Evolutionary conservation across 805 yeast species (phyloP), one percentile per base, ranked within the genome.

Genomic region (Schwanniomyces pseudopolymorphus): DNA sequence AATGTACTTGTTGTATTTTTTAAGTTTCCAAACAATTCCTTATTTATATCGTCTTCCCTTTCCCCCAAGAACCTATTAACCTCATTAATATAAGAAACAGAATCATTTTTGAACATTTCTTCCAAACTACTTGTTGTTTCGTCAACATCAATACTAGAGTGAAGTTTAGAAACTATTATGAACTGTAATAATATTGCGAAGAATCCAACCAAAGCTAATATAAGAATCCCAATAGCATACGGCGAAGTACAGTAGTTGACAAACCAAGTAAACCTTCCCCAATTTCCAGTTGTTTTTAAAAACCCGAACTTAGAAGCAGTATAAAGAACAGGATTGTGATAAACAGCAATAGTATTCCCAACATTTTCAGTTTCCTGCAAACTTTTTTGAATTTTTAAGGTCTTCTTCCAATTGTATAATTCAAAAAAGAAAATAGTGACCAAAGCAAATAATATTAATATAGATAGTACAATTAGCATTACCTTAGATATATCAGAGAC

Each of bases 1-100:
- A 89, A 64, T 0, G 84, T 60, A 0, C 61, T 55, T 0, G 94
- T 79, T 0, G 89, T 75, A 1, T 72, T 69, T 43, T 75, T 72
- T 0, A 88, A 74, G 80, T 87, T 79, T 0, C 87, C 87, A 50
- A 91, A 80, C 13, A 89, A 51, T 31, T 83, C 78, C 3, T 74
- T 66, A 62, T 94, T 94, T 26, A 90, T 64, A 3, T 60, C 60
- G 1, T 52, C 51, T 57, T 87, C 83, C 35, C 83, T 76, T 0
- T 51, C 43, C 5, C 61, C 53, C 6, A 91, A 67, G 47, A 79
- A 80, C 0, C 44, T 47, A 56, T 89, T 89, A 0, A 90, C 81
- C 4, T 50, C 39, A n/a, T 47, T 49, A 10, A 62, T 39, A 27
- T 47, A 43, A 10, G 27, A 6, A 14, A 28, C 8, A n/a, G 49